Base-by-base conservation (phyloP, 345 rosid genomes). In the Luvunga scandens region DNA sequence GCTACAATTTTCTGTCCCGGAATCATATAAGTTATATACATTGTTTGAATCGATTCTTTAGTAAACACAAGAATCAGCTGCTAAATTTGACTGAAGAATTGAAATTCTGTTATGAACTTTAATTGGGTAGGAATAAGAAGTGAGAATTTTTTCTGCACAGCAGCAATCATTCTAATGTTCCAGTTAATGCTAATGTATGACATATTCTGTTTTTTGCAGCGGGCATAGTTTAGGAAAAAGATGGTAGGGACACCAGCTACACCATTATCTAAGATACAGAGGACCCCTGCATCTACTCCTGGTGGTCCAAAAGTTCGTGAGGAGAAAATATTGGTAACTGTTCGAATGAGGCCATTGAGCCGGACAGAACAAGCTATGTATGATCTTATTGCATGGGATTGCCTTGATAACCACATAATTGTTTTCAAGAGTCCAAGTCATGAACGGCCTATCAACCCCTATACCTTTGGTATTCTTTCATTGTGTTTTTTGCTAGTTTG, bases 341-440 rank as follows among this genome's bases (percentile, higher is more conserved):
- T 93, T 24, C 83, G 98, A 73, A 79, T 95, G 67, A 88, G 99
- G 87, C 98, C 98, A 10, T 77, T 95, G 75, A 93, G 83, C 83
- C 81, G 91, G 82, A 90, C 87, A 83, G 99, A 95, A 79, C 99
- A 89, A 74, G 91, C 97, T 9, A 71, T 91, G 82, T 95, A 93
- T 72, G 98, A 93, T 82, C 98, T 95, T 77, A 83, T 95, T 56
- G 97, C 99, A 13, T 95, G 98, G 99, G 97, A 93, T 67, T 93
- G 93, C 79, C 85, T 88, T 12, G 93, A 95, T 83, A 91, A 82
- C 71, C 88, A 82, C 24, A 87, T 88, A 22, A 85, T 95, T 3
- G 77, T 87, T 14, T 90, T 79, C 86, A 92, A 87, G 82, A 93
- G 89, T 76, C 93, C 92, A 1, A 92, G 85, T 76, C 89, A 80